Base-by-base conservation (phyloP, 1,139 yeast species). In the Kodamaea anthophila region DNA sequence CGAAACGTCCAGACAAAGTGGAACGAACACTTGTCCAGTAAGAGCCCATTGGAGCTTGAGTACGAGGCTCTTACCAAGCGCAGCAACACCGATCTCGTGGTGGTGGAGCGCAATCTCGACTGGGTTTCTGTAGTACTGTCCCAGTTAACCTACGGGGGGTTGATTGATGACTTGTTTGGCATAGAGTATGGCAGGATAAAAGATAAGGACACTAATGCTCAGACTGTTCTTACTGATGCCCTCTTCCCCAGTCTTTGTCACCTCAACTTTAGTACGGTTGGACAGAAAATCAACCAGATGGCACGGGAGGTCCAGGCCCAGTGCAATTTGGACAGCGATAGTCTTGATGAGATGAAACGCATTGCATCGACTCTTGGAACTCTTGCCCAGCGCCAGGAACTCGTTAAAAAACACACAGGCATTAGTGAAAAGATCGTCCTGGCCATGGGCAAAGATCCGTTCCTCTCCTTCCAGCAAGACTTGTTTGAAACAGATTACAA, bases 111-210 rank as follows among this genome's bases (percentile, higher is more conserved):
- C 31, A 74, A 77, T 34, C 51, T 78, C 19, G 98, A 91, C 55
- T 67, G 74, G 28, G 50, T 81, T 5, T 75, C 95, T 0, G 79
- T 87, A 2, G 47, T 85, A 9, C 58, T 86, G 37, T 75, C 78
- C 20, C 96, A 91, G 46, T 58, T 87, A 42, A 83, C 86, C 2
- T 91, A 88, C 49, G 69, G 74, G 20, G 98, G 98, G 1, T 60
- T 91, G 9, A 62, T 87, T 13, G 88, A 85, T 49, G 96, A 87
- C 47, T 53, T 77, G 14, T 66, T 77, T 43, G 74, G 70, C 4
- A 58, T 77, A 11, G 60, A 86, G 13, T 73, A 77, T 41, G 77
- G 77, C 46, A 57, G 76, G 35, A 9, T 16, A 9, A 46, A 85
- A 79, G n/a, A 5, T 4, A 10, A 9, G 9, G 5, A 5, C 5